Evolutionary conservation across 768 basidiomycete genomes (phyloP).

Genomic region (Amanita exitialis): DNA sequence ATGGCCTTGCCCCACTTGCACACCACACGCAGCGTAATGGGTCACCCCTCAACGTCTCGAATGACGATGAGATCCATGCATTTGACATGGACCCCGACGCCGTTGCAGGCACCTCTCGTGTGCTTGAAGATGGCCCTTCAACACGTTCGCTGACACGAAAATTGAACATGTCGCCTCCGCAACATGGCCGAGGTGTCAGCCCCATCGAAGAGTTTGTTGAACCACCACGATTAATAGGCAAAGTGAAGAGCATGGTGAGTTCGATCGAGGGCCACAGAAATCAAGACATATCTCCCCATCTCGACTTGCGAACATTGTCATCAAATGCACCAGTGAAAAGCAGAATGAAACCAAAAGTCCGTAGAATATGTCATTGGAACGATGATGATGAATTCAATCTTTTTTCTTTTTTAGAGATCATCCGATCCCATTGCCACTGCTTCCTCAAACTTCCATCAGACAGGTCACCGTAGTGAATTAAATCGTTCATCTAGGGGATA

Average conservation of each 20-base stretch:
- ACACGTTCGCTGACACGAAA: background rate
- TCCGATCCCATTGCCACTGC: background rate
- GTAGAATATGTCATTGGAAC: background rate
- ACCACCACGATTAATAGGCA: background rate
- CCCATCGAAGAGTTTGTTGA: background rate
- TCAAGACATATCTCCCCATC: background rate
- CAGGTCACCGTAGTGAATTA: background rate
- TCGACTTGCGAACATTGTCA: background rate
- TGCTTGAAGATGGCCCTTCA: background rate
- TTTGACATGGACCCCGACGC: background rate
- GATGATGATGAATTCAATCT: background rate
- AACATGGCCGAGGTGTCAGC: background rate
- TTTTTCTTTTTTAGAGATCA: background rate
- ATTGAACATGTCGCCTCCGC: background rate
- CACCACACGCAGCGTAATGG: background rate
- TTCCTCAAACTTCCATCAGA: background rate
- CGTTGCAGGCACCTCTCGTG: constrained; percentile 1
- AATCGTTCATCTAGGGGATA: background rate
- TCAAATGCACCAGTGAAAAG: background rate
- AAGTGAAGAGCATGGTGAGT: background rate
- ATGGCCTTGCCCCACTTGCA: background rate
- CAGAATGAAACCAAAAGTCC: constrained; percentile 1
- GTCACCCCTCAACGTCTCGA: background rate
- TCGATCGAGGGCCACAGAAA: background rate
- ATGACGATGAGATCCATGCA: background rate